Evolutionary conservation across 2,329 filamentous ascomycete genomes (phyloP).

Genomic region (Colletotrichum trifolii): DNA sequence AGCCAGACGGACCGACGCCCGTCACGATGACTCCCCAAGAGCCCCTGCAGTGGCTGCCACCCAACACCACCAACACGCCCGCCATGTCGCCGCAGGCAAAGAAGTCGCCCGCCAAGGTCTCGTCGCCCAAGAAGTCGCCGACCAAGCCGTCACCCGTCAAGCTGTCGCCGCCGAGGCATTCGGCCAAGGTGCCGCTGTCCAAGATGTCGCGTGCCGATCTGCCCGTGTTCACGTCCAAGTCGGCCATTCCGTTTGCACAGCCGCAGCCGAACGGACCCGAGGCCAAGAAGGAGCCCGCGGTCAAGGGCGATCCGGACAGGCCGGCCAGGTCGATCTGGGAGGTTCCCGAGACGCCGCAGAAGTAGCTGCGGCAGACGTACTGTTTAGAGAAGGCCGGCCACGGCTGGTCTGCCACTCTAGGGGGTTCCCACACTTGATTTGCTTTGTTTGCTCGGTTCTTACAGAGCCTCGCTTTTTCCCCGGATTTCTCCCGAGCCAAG

Average conservation of each 20-base stretch:
- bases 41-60: constrained; percentile 63
- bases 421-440: background rate
- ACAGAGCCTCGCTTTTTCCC: constrained; percentile 12
- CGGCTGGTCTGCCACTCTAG: background rate
- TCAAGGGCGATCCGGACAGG: constrained; percentile 27
- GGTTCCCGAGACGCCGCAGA: constrained; percentile 48
- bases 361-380: constrained; percentile 11
- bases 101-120: constrained; percentile 44
- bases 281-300: constrained; percentile 1
- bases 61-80: constrained; percentile 53
- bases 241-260: constrained; percentile 61
- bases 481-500: constrained; percentile 13
- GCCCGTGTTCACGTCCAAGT: constrained; percentile 53
- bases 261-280: constrained; percentile 1
- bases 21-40: constrained; percentile 50
- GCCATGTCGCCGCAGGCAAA: constrained; percentile 12
- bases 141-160: constrained; percentile 46
- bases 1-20: constrained; percentile 63
- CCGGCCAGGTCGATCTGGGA: constrained; percentile 44
- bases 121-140: constrained; percentile 48
- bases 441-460: constrained; percentile 11
- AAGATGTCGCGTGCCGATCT: constrained; percentile 50
- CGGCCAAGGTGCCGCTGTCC: constrained; percentile 16
- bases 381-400: background rate
- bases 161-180: constrained; percentile 43